These are phyloP conservation scores for Graphilbum ipis-grandicollis DNA, from an alignment of 2,329 filamentous ascomycete species.

Conservation along the genomic window DNA sequence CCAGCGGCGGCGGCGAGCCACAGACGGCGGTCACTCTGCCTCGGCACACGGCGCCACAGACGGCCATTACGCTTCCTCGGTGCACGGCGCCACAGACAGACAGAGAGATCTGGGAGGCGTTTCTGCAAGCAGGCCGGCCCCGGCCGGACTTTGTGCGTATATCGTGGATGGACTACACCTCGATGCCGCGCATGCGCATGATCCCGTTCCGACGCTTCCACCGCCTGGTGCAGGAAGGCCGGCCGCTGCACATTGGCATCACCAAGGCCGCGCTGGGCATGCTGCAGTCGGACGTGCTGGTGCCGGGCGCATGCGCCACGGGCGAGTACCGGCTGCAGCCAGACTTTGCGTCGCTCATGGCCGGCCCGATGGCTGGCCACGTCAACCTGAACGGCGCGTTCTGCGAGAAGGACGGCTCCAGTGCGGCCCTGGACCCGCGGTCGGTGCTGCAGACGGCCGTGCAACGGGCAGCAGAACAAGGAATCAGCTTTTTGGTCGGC, in stretches of 20 bases:
- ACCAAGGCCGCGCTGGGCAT: constrained; percentile 47
- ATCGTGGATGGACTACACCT: constrained; percentile 67
- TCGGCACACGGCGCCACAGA: too few relatives aligned
- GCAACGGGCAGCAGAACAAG: constrained; percentile 29
- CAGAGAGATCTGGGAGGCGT: constrained; percentile 18
- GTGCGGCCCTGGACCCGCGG: constrained; percentile 29
- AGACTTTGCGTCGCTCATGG: constrained; percentile 43
- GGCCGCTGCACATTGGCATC: constrained; percentile 35
- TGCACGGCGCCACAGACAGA: too few relatives aligned
- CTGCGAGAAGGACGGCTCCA: constrained; percentile 32
- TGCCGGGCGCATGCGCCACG: constrained; percentile 33
- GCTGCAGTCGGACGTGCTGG: constrained; percentile 46
- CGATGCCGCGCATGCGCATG: constrained; percentile 46
- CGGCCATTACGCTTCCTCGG: too few relatives aligned
- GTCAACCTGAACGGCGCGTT: constrained; percentile 53
- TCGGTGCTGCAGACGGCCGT: constrained; percentile 39
- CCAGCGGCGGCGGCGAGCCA: background rate
- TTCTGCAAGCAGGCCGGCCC: constrained; percentile 31
- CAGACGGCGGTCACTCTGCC: too few relatives aligned
- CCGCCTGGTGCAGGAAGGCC: constrained; percentile 26
- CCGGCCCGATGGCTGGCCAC: constrained; percentile 40
- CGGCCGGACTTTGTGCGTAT: constrained; percentile 50
- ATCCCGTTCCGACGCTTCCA: constrained; percentile 44
- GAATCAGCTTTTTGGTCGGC: constrained; percentile 46
- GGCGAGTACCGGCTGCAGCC: constrained; percentile 52